Base-by-base conservation (phyloP, 2,329 filamentous ascomycete species). In the Magnaporthales sp. region DNA sequence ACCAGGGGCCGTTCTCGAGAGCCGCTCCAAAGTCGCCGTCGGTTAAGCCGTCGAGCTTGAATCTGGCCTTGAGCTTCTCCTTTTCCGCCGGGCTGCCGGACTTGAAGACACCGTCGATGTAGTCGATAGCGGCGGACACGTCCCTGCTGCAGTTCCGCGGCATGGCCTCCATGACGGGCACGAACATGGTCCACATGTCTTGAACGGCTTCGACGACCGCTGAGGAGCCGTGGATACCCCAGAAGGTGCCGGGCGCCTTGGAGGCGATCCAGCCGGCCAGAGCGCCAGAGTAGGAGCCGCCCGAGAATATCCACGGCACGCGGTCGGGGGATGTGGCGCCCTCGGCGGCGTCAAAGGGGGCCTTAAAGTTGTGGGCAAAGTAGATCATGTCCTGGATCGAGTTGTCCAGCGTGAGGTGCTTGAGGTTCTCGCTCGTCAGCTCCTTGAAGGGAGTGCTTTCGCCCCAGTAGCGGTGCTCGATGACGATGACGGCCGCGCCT, bases 281-380 rank as follows among this genome's bases (percentile, higher is more conserved):
- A 0, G 84, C 84, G 58, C 84, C 85, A 15, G 81, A 77, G 72
- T 86, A 87, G 0, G 83, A 85, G 11, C 84, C 84, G 26, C 85
- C 85, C 9, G 78, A 76, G 64, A 81, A 77, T 22, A 87, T 75
- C 85, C 84, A 87, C 0, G 85, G 84, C 8, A 82, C 82, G 56
- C 79, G 76, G 26, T 76, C 74, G 4, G 84, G 80, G 60, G 78
- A 77, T 70, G 80, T 85, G 68, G 73, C 75, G 19, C 77, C 76
- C 19, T 65, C 75, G 1, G 70, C 71, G 69, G 9, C 11, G 62
- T 84, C 84, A 67, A 79, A 87, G 0, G 84, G 82, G 26, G 84
- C 75, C 15, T 78, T 71, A n/a, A 81, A 81, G 62, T 79, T 76
- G 67, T 73, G 74, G 69, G 78, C 79, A 70, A 81, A 79, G 71